A percentile compares a stretch with the other conserved stretches of the same genome.
Conservation (phyloP, 371 early-diverging fungal species). For the Funneliformis caledonium region DNA sequence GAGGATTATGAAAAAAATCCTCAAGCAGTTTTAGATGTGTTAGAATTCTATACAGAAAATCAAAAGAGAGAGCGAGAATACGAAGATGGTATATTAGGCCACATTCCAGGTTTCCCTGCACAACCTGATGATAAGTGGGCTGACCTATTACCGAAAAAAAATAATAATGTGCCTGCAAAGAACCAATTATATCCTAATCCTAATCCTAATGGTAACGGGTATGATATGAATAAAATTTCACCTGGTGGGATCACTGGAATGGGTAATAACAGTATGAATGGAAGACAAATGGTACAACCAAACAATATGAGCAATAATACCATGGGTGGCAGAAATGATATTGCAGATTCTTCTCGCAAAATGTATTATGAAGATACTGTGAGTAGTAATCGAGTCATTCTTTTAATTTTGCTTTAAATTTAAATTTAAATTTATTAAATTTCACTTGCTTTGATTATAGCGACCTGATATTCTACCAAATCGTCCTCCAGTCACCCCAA, state of each 20-base stretch:
- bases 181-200: constrained; percentile 25
- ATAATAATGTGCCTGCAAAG: constrained; percentile 25
- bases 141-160: constrained; percentile 44
- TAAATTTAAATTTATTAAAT: not conserved
- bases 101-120: constrained; percentile 41
- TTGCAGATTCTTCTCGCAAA: constrained; percentile 10
- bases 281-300: constrained; percentile 18
- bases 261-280: not conserved
- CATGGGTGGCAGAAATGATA: not conserved
- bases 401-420: too few relatives aligned
- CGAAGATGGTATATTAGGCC: constrained; percentile 45
- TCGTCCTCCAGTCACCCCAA: constrained; percentile 36
- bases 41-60: constrained; percentile 94
- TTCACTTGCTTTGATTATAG: not conserved
- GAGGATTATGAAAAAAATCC: constrained; percentile 96
- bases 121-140: constrained; percentile 43
- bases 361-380: constrained; percentile 27
- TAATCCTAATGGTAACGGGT: constrained; percentile 25
- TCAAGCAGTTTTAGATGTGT: constrained; percentile 95
- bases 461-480: constrained; percentile 19
- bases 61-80: constrained; percentile 60
- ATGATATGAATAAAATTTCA: constrained; percentile 32
- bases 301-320: constrained; percentile 5
- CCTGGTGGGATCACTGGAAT: constrained; percentile 14
- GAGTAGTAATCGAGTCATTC: not conserved